phyloP scores from a whole-genome alignment of 2,329 filamentous ascomycete species.

The Venturiaceae sp. region DNA sequence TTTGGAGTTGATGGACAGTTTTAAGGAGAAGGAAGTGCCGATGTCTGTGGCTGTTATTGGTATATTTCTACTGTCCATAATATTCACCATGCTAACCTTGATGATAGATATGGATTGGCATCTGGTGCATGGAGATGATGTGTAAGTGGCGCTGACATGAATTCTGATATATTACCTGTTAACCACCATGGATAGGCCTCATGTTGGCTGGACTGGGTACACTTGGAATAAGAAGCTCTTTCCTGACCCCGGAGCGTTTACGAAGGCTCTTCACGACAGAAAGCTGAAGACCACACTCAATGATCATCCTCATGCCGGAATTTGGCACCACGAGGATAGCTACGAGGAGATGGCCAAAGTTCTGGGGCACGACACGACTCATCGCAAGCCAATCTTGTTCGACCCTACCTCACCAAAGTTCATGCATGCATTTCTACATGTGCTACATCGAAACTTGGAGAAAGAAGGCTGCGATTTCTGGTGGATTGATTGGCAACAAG shows the following conservation, averaged over 20 bases:
- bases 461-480: constrained; percentile 51
- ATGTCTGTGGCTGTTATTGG: constrained; percentile 47
- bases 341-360: constrained; percentile 46
- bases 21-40: constrained; percentile 41
- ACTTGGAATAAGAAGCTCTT: constrained; percentile 52
- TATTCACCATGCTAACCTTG: not conserved
- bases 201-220: constrained; percentile 49
- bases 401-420: constrained; percentile 45
- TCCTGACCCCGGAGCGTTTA: constrained; percentile 44
- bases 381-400: constrained; percentile 44
- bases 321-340: constrained; percentile 45
- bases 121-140: constrained; percentile 26
- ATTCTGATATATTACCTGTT: not conserved
- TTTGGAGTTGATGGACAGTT: constrained; percentile 46
- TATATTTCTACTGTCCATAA: not conserved
- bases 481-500: constrained; percentile 63
- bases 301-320: constrained; percentile 51
- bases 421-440: constrained; percentile 48
- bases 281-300: constrained; percentile 49
- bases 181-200: constrained; percentile 21
- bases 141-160: not conserved
- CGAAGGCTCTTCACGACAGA: constrained; percentile 40
- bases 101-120: constrained; percentile 59
- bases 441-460: constrained; percentile 47
- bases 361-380: constrained; percentile 40